Evolutionary conservation across 345 rosid genomes (phyloP).

Genomic region (Geranium rotundifolium): DNA sequence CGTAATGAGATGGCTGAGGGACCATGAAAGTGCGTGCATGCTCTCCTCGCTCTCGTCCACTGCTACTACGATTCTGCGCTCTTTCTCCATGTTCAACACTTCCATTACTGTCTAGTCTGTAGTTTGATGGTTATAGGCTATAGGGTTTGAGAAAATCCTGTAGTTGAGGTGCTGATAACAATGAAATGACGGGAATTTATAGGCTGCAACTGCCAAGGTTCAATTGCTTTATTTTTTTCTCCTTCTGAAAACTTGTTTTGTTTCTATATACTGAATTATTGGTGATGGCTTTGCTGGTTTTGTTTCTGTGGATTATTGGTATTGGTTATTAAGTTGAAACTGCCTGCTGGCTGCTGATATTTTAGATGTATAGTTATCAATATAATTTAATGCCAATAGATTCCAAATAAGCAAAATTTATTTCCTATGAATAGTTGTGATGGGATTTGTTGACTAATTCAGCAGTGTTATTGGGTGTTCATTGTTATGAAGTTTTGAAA

Average conservation of each 20-base stretch:
- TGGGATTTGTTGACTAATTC: too few species aligned
- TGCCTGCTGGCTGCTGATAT: neutral
- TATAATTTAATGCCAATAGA: neutral
- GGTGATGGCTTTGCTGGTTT: neutral
- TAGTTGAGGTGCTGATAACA: neutral
- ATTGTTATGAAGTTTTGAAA: too few species aligned
- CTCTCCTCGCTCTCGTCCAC: conserved; percentile 90
- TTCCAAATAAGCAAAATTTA: too few species aligned
- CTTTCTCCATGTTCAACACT: conserved; percentile 10
- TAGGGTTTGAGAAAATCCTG: neutral
- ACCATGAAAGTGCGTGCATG: conserved; percentile 87
- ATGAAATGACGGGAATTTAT: neutral
- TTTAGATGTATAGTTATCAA: too few species aligned
- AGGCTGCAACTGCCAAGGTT: neutral
- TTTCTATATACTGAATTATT: neutral
- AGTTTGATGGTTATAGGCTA: neutral
- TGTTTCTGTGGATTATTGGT: neutral
- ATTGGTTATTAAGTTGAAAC: neutral
- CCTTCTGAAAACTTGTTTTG: neutral
- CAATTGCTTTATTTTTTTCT: too few species aligned
- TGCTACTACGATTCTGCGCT: conserved; percentile 55
- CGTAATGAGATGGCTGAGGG: conserved; percentile 47
- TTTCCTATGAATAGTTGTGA: too few species aligned
- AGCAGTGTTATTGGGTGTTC: too few species aligned
- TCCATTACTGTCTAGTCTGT: neutral